These are phyloP conservation scores for Exophiala dermatitidis DNA, from an alignment of 2,329 filamentous ascomycete species.

Conservation along the genomic window DNA sequence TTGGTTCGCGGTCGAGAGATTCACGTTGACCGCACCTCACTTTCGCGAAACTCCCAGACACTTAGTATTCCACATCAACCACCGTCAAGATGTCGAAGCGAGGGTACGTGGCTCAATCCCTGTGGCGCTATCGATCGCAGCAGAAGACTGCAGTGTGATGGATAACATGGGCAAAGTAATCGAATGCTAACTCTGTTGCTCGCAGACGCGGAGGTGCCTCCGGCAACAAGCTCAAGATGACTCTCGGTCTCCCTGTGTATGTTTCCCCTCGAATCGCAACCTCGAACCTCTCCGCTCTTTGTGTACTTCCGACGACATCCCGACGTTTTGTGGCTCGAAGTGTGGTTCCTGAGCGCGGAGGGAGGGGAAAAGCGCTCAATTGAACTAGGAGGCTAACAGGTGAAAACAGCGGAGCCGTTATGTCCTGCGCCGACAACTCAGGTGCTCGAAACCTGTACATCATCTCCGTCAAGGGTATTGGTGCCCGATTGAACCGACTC, in stretches of 20 bases:
- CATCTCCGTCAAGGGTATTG: slow-evolving; percentile 98
- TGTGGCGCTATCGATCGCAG: not conserved
- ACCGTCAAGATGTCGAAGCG: slow-evolving; percentile 26
- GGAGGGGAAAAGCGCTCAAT: not conserved
- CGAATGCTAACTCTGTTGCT: slow-evolving; percentile 11
- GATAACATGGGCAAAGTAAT: no score
- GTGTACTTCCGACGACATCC: not conserved
- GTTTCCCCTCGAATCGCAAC: slow-evolving; percentile 39
- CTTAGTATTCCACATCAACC: not conserved
- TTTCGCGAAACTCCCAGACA: not conserved
- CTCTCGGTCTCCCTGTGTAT: slow-evolving; percentile 99
- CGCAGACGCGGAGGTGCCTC: slow-evolving; percentile 72
- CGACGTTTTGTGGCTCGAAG: not conserved
- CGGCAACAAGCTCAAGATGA: slow-evolving; percentile 99
- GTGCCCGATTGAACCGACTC: slow-evolving; percentile 94
- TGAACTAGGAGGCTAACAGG: slow-evolving; percentile 3
- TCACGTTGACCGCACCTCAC: not conserved
- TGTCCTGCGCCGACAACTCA: slow-evolving; percentile 99
- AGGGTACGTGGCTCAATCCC: slow-evolving; percentile 17
- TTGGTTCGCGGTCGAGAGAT: slow-evolving; percentile 1
- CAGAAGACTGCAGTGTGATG: no score
- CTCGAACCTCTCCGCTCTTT: not conserved
- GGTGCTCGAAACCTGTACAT: slow-evolving; percentile 99
- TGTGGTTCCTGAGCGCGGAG: not conserved
- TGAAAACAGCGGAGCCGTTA: slow-evolving; percentile 79